These are phyloP conservation scores for Capronia coronata DNA, from an alignment of 2,329 filamentous ascomycete genomes.

Conservation along the genomic window DNA sequence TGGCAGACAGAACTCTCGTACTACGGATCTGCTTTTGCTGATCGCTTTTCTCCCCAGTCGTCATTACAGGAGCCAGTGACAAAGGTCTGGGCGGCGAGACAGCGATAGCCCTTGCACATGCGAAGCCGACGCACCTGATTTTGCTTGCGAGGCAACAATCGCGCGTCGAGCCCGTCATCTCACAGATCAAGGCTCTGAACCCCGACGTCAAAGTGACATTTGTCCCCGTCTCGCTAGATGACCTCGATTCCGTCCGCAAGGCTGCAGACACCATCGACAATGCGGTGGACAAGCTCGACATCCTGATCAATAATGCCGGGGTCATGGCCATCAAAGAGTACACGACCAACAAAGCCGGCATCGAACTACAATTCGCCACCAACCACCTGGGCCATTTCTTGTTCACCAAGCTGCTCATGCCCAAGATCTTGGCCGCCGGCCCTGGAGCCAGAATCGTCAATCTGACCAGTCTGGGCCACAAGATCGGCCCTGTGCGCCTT, in stretches of 20 bases:
- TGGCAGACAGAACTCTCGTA: too few relatives aligned
- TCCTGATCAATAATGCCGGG: conserved; percentile 34
- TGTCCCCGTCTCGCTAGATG: conserved; percentile 22
- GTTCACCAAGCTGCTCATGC: conserved; percentile 32
- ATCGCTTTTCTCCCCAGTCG: conserved; percentile 21
- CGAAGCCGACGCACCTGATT: conserved; percentile 30
- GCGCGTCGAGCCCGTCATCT: conserved; percentile 29
- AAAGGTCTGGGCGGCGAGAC: conserved; percentile 29
- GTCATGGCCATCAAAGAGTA: conserved; percentile 30
- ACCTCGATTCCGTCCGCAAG: conserved; percentile 24
- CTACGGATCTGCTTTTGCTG: too few relatives aligned
- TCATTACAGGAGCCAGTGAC: conserved; percentile 29
- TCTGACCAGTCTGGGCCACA: conserved; percentile 42
- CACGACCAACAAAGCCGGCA: conserved; percentile 30
- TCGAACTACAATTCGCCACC: conserved; percentile 34
- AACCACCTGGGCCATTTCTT: conserved; percentile 36
- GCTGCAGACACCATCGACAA: conserved; percentile 28
- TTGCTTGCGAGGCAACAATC: conserved; percentile 29
- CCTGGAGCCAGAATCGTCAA: conserved; percentile 36
- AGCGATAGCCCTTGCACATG: conserved; percentile 30
- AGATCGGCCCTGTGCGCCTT: conserved; percentile 34
- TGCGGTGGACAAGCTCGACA: conserved; percentile 29
- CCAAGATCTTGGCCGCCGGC: conserved; percentile 27
- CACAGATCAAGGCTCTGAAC: conserved; percentile 23
- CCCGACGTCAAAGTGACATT: conserved; percentile 19